phyloP scores from a whole-genome alignment of 2,329 filamentous ascomycete genomes.

The Fusarium mexicanum region DNA sequence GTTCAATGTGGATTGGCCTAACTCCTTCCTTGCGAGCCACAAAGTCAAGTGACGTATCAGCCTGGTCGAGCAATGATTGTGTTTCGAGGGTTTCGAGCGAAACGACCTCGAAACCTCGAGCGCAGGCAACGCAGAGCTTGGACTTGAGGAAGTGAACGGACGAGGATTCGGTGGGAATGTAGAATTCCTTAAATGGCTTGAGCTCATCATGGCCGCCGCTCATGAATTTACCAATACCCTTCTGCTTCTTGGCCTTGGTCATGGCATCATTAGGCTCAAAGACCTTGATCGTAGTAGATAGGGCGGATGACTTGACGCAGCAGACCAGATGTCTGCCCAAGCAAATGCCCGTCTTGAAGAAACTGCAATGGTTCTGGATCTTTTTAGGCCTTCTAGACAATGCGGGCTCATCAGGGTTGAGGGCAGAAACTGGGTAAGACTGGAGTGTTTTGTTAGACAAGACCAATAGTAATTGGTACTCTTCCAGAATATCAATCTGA shows the following conservation, averaged over 20 bases:
- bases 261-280: slow-evolving; percentile 97
- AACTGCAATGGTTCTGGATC: slow-evolving; percentile 96
- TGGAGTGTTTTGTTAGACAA: slow-evolving; percentile 92
- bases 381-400: slow-evolving; percentile 89
- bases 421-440: slow-evolving; percentile 86
- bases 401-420: slow-evolving; percentile 84
- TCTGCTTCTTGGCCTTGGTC: slow-evolving; percentile 94
- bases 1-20: slow-evolving; percentile 95
- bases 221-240: slow-evolving; percentile 95
- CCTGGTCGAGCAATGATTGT: slow-evolving; percentile 94
- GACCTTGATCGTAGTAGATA: slow-evolving; percentile 98
- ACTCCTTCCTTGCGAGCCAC: slow-evolving; percentile 93
- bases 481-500: slow-evolving; percentile 94
- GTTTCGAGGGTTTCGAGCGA: slow-evolving; percentile 97
- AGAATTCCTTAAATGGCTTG: slow-evolving; percentile 98
- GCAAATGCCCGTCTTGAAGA: slow-evolving; percentile 97
- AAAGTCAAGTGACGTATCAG: slow-evolving; percentile 97
- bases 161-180: slow-evolving; percentile 97
- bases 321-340: slow-evolving; percentile 94
- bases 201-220: slow-evolving; percentile 91
- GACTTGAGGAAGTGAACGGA: slow-evolving; percentile 98
- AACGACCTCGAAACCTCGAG: slow-evolving; percentile 95
- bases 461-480: slow-evolving; percentile 91
- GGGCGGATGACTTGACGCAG: slow-evolving; percentile 91
- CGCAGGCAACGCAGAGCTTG: slow-evolving; percentile 95